Base-by-base conservation (phyloP, 139 green algal species). In the Desmodesmus armatus region DNA sequence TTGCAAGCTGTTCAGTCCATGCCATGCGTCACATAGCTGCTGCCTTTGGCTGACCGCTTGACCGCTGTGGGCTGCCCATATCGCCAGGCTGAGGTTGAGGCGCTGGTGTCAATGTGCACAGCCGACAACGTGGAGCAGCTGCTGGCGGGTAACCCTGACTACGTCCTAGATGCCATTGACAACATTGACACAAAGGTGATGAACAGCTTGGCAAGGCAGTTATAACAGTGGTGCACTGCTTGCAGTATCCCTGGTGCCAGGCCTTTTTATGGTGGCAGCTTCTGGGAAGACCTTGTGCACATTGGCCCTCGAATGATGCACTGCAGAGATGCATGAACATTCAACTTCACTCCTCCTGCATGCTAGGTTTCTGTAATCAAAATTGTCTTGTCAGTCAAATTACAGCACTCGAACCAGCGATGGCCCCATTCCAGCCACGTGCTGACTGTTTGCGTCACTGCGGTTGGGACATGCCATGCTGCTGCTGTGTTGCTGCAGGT, bases 131-230 rank as follows among this genome's bases (percentile, higher is more conserved):
- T 96, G 53, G 95, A 98, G 29, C 63, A 89, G 78, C 80, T 99
- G 65, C 91, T 99, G 53, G 83, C 55, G 0, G 96, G 95, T 0
- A 31, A 72, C 15, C 96, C 96, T 0, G 94, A 98, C 80, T 99
- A 92, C 78, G 97, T 99, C 39, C 47, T 99, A 5, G 97, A 99
- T 86, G 96, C 95, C 41, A 99, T 99, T 31, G 97, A 99, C 90
- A 99, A 99, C 91, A 97, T 99, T 19, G 93, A 99, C 92, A 99
- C 97, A 40, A 99, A 99, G 91, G 96, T 96, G 58, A 0, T n/a
- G n/a, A n/a, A 69, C 25, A 27, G 15, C 60, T 35, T 69, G 21
- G 19, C 51, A 62, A 62, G 51, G 51, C 51, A 27, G 51, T n/a
- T n/a, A n/a, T n/a, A n/a, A n/a, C n/a, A n/a, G n/a, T n/a, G n/a